Evolutionary conservation across 257 asterid species (phyloP), one percentile per base, ranked within the genome.

Genomic region (Capsicum baccatum): DNA sequence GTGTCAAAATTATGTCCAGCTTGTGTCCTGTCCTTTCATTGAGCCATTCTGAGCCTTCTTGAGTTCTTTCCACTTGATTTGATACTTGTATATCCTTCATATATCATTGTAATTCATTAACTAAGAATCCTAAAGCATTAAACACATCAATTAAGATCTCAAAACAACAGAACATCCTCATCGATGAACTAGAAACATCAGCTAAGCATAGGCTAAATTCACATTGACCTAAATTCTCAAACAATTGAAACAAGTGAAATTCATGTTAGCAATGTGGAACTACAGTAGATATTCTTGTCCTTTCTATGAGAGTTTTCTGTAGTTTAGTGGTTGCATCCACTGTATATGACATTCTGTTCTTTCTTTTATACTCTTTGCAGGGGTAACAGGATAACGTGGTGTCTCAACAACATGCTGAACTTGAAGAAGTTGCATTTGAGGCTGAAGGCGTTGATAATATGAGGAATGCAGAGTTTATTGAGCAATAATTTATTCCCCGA

Each of bases 221-320:
- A 26, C 33, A 26, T 26, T 26, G 1, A 26, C 1, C 33, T 26
- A 26, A 26, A 87, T 76, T 86, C 91, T 84, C 92, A 85, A 21
- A 90, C 83, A 56, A 63, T 64, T 39, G 93, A 83, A 87, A 33
- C 79, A 39, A 86, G 84, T 39, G 84, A 83, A 57, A 91, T 87
- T 60, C 92, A 88, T 69, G 50, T 87, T 39, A 87, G 87, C 69
- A 81, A 84, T 17, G 88, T 85, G 37, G 93, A 90, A 79, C 84
- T 48, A 59, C 88, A 85, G 84, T 93, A 90, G 95, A 96, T 95
- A 85, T 9, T 44, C 55, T 58, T 80, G 57, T n/a, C 74, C 7
- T 33, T 42, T 44, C 83, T 5, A 42, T 10, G 39, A 58, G 50
- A 57, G 16, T 59, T 56, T 56, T 58, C 15, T 16, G 9, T 6